Evolutionary conservation across 805 yeast genomes (phyloP), one percentile per base, ranked within the genome.

Genomic region (Hanseniaspora occidentalis): DNA sequence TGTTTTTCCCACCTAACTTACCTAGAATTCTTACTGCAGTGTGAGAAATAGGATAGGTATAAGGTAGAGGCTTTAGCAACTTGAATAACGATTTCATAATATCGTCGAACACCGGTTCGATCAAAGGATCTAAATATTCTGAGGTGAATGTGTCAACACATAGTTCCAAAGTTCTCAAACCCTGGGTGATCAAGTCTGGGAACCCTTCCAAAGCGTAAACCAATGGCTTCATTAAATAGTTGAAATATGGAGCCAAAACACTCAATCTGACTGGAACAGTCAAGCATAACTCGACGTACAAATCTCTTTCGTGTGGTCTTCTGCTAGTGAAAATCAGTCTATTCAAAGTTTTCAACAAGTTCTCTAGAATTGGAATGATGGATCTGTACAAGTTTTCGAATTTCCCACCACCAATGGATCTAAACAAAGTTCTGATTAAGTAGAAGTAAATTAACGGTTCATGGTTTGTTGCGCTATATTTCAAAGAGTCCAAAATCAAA

Each of bases 61-160:
- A 86, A 0, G 99, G 97, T 26, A 88, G 71, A 1, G 99, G 98
- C 51, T 78, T 78, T 48, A 92, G 61, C 50, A 89, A 92, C 46
- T 75, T 79, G 89, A 96, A 92, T 25, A 92, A 66, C 0, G 96
- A 95, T 29, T 80, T 78, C 84, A 88, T 83, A 1, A 94, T 86
- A 50, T 92, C 96, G 45, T 84, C 94, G 40, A 89, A 78, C 2
- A 88, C 96, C 0, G 99, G 97, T 53, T 88, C 96, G 45, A 92
- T 78, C 55, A 92, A 88, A 2, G 98, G 97, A 52, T 92, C 98
- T 58, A 92, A 86, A 58, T 88, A 92, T 48, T 88, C 95, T 0
- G 97, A 94, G 0, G 97, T 94, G 45, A 92, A 61, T 52, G 94
- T 92, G 53, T 92, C 99, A 19, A 92, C 96, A 56, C 98, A 92